Evolutionary conservation across 1,139 yeast species (phyloP).

Genomic region (Diutina neorugosa): DNA sequence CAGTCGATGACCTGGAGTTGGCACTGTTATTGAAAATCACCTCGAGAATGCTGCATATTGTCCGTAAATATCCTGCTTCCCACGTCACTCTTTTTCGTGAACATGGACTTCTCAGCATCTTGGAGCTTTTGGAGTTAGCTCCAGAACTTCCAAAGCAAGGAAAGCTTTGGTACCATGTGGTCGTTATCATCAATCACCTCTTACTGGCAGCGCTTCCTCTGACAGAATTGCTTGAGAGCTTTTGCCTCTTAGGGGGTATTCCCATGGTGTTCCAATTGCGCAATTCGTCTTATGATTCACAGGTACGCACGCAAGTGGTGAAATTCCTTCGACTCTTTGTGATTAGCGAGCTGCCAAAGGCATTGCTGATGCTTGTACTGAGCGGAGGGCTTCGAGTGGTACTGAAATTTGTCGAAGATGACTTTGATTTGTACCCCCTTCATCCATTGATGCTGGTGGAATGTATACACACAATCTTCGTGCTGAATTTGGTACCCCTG

Average conservation of each 20-base stretch:
- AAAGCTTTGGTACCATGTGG: slow-evolving; percentile 27
- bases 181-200: slow-evolving; percentile 29
- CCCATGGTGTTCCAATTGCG: slow-evolving; percentile 37
- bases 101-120: slow-evolving; percentile 36
- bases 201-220: slow-evolving; percentile 18
- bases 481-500: slow-evolving; percentile 31
- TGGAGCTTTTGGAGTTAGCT: slow-evolving; percentile 34
- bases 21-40: slow-evolving; percentile 24
- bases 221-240: slow-evolving; percentile 25
- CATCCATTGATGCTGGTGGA: slow-evolving; percentile 37
- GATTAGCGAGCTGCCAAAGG: slow-evolving; percentile 18
- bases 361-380: slow-evolving; percentile 39
- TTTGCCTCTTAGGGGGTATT: slow-evolving; percentile 47
- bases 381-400: slow-evolving; percentile 46
- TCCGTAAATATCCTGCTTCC: slow-evolving; percentile 30
- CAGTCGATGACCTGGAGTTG: slow-evolving; percentile 19
- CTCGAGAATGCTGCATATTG: slow-evolving; percentile 29
- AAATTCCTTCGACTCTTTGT: slow-evolving; percentile 28
- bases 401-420: slow-evolving; percentile 43
- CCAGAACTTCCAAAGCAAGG: slow-evolving; percentile 20
- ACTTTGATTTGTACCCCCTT: slow-evolving; percentile 30
- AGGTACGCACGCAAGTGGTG: slow-evolving; percentile 33
- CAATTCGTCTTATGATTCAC: slow-evolving; percentile 20
- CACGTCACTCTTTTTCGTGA: slow-evolving; percentile 32
- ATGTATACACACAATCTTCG: slow-evolving; percentile 31